A percentile compares a stretch with the other conserved stretches of the same genome.
Conservation (phyloP, 768 basidiomycete species). For the Mycena galericulata region DNA sequence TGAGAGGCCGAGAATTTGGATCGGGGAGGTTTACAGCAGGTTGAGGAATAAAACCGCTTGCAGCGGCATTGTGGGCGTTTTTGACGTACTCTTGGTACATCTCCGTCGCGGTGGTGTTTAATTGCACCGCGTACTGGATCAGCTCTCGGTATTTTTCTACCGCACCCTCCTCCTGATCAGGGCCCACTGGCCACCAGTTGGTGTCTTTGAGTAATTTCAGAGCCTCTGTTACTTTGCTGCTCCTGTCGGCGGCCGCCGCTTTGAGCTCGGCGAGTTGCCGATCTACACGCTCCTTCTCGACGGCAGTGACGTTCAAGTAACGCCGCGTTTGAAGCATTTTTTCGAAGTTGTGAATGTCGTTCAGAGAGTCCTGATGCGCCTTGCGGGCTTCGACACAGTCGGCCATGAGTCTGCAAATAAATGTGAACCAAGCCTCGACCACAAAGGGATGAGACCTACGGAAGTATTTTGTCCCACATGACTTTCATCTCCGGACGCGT, state of each 20-base stretch:
- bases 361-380: conserved; percentile 4
- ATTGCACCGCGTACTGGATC: conserved; percentile 34
- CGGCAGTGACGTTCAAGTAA: conserved; percentile 22
- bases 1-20: conserved; percentile 38
- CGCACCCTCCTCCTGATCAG: conserved; percentile 35
- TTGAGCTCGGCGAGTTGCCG: conserved; percentile 37
- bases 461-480: conserved; percentile 20
- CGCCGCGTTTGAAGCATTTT: conserved; percentile 32
- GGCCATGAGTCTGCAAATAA: conserved; percentile 21
- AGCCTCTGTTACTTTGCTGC: conserved; percentile 31
- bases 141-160: conserved; percentile 38
- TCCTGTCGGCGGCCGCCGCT: conserved; percentile 35
- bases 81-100: conserved; percentile 38
- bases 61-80: conserved; percentile 17
- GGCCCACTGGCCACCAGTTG: conserved; percentile 46
- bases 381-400: conserved; percentile 21
- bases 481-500: conserved; percentile 18
- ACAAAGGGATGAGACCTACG: neutral
- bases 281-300: conserved; percentile 27
- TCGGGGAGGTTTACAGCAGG: conserved; percentile 24
- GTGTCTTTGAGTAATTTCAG: conserved; percentile 37
- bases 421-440: neutral
- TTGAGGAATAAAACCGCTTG: neutral
- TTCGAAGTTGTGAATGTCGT: neutral
- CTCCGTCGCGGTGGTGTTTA: conserved; percentile 38